Conservation (phyloP, 352 stramenopile species). For the Phytophthora sansomeana region DNA sequence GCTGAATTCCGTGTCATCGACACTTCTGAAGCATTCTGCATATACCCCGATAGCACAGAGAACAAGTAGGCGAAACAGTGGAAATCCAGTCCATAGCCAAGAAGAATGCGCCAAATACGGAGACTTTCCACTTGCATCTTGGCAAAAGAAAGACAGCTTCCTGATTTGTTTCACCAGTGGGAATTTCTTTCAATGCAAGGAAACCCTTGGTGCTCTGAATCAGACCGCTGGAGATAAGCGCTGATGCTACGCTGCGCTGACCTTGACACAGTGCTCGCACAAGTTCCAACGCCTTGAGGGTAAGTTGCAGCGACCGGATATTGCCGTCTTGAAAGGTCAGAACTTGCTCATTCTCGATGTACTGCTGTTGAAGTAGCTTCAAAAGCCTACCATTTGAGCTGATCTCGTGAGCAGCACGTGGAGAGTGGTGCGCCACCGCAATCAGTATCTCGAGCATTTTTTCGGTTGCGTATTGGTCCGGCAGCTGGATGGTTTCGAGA, state of each 20-base stretch:
- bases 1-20: slow-evolving; percentile 29
- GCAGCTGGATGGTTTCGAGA: slow-evolving; percentile 55
- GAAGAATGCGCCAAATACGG: slow-evolving; percentile 67
- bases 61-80: slow-evolving; percentile 78
- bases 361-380: slow-evolving; percentile 54
- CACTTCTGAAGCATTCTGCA: slow-evolving; percentile 12
- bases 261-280: slow-evolving; percentile 60
- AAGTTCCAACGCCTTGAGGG: slow-evolving; percentile 52
- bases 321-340: slow-evolving; percentile 42
- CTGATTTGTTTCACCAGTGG: slow-evolving; percentile 23
- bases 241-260: slow-evolving; percentile 46
- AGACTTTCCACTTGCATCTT: slow-evolving; percentile 64
- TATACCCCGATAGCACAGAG: slow-evolving; percentile 56
- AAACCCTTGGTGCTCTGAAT: slow-evolving; percentile 73
- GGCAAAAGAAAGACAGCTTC: slow-evolving; percentile 29
- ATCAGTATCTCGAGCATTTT: slow-evolving; percentile 72
- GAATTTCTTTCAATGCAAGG: slow-evolving; percentile 48
- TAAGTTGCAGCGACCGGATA: slow-evolving; percentile 42
- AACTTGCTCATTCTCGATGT: slow-evolving; percentile 60
- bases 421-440: slow-evolving; percentile 59
- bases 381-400: slow-evolving; percentile 55
- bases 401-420: slow-evolving; percentile 50
- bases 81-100: slow-evolving; percentile 73
- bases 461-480: slow-evolving; percentile 44
- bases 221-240: slow-evolving; percentile 49